Evolutionary conservation across 805 yeast species (phyloP).

Genomic region (Sungouiozyma ichnusensis): DNA sequence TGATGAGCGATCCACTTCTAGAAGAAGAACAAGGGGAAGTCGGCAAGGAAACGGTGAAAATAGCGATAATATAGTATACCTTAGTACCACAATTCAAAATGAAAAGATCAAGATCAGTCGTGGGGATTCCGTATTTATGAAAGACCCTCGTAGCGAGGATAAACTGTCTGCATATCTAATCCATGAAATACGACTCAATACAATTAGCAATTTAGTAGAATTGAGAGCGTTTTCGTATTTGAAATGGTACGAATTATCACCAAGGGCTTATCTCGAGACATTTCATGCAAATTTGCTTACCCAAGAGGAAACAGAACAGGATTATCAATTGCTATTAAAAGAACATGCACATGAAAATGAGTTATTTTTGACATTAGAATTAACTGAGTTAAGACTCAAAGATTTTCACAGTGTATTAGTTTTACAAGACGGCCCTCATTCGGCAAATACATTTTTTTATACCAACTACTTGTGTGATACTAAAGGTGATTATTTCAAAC

Average conservation of each 20-base stretch:
- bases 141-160: slow-evolving; percentile 26
- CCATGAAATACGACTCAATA: slow-evolving; percentile 40
- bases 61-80: slow-evolving; percentile 1
- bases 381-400: slow-evolving; percentile 31
- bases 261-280: slow-evolving; percentile 15
- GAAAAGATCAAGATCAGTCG: slow-evolving; percentile 32
- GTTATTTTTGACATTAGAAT: slow-evolving; percentile 41
- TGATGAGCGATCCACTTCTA: slow-evolving; percentile 5
- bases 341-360: slow-evolving; percentile 31
- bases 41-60: neutral
- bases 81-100: slow-evolving; percentile 34
- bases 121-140: slow-evolving; percentile 42
- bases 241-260: slow-evolving; percentile 29
- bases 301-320: slow-evolving; percentile 5
- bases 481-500: slow-evolving; percentile 7
- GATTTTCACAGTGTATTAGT: slow-evolving; percentile 22
- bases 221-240: slow-evolving; percentile 37
- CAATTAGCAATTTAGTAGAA: slow-evolving; percentile 35
- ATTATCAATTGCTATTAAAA: slow-evolving; percentile 8
- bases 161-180: slow-evolving; percentile 33
- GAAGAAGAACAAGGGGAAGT: slow-evolving; percentile 10
- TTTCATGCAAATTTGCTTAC: slow-evolving; percentile 12
- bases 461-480: slow-evolving; percentile 15
- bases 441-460: neutral
- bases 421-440: too few species aligned